phyloP scores from a whole-genome alignment of 208 protist genomes.

The Trypanosoma cruzi region DNA sequence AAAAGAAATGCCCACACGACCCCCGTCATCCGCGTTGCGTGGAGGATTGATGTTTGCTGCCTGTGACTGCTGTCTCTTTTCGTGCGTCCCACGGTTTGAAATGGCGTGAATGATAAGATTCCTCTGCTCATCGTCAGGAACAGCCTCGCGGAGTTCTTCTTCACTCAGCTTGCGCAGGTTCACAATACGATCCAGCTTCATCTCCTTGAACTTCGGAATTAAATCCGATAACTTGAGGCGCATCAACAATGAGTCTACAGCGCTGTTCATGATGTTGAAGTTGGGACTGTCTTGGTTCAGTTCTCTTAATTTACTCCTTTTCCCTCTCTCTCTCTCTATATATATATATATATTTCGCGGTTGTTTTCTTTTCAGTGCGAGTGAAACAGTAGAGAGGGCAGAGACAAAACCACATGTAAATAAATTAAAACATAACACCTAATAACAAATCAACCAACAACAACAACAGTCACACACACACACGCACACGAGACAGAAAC shows the following conservation, averaged over 20 bases:
- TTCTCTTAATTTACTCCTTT: slow-evolving; percentile 9
- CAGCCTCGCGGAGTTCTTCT: slow-evolving; percentile 53
- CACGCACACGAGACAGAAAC: too few species aligned
- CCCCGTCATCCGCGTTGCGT: slow-evolving; percentile 30
- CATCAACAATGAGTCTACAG: slow-evolving; percentile 77
- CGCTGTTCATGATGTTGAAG: slow-evolving; percentile 30
- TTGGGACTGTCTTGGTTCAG: neutral
- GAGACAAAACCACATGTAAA: neutral
- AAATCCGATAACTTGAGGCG: slow-evolving; percentile 75
- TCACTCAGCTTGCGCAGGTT: slow-evolving; percentile 75
- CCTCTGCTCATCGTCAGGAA: slow-evolving; percentile 79
- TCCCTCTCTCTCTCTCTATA: slow-evolving; percentile 24
- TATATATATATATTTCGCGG: slow-evolving; percentile 1
- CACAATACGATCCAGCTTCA: slow-evolving; percentile 74
- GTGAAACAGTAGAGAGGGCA: slow-evolving; percentile 14
- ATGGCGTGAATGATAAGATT: slow-evolving; percentile 71
- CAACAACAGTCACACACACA: too few species aligned
- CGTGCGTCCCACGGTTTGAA: slow-evolving; percentile 67
- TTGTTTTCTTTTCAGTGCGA: neutral
- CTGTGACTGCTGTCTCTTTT: slow-evolving; percentile 29
- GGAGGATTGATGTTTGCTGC: slow-evolving; percentile 39
- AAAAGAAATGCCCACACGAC: slow-evolving; percentile 38
- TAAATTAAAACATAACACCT: neutral
- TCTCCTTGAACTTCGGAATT: slow-evolving; percentile 72
- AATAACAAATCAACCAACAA: neutral